A percentile compares a stretch with the other conserved stretches of the same genome.
Evolutionary conservation across 192 early-diverging fungal species (phyloP).

Genomic region (Geosiphon pyriformis): DNA sequence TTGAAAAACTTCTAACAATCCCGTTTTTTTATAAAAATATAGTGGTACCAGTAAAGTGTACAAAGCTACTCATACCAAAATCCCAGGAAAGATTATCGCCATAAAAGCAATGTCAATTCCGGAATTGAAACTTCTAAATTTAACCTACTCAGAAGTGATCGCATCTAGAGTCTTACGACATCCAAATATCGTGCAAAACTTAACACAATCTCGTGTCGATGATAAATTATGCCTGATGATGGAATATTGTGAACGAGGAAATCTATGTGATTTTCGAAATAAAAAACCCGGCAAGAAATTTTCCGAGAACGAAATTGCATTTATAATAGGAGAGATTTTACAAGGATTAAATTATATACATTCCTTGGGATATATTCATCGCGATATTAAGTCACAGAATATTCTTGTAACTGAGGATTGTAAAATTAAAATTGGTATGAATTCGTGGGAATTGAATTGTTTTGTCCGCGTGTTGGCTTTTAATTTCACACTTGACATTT

Average conservation of each 20-base stretch:
- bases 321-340: conserved; percentile 33
- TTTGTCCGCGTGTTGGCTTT: too few species aligned
- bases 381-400: conserved; percentile 47
- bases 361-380: conserved; percentile 37
- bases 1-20: too few species aligned
- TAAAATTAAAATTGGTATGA: conserved; percentile 41
- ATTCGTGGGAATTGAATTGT: not conserved
- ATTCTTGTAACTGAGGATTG: conserved; percentile 36
- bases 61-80: conserved; percentile 12
- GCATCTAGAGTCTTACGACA: conserved; percentile 6
- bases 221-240: conserved; percentile 15
- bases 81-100: conserved; percentile 1
- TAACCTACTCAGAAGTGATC: conserved; percentile 17
- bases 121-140: conserved; percentile 4
- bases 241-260: conserved; percentile 16
- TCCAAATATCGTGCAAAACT: conserved; percentile 13
- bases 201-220: conserved; percentile 9
- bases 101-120: conserved; percentile 10
- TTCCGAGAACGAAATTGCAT: conserved; percentile 36
- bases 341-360: conserved; percentile 40
- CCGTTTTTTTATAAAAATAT: not conserved
- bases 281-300: conserved; percentile 14
- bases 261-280: conserved; percentile 6
- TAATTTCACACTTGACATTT: too few species aligned
- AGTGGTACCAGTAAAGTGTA: conserved; percentile 15